Evolutionary conservation across 116 monocot genomes (phyloP).

Genomic region (Phalaenopsis hybrid): DNA sequence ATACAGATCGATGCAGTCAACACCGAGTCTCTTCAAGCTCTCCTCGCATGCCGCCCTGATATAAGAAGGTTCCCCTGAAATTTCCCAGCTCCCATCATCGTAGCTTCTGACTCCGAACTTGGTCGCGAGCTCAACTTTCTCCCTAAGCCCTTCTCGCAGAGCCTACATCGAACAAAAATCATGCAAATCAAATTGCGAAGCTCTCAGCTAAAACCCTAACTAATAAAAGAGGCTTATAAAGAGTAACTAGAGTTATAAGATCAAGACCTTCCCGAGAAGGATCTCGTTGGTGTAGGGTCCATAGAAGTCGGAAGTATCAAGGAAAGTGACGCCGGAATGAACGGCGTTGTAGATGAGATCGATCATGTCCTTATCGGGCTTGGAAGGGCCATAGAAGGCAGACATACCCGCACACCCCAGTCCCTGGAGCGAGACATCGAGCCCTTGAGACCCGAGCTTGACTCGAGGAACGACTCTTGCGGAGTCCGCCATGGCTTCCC

Average conservation of each 20-base stretch:
- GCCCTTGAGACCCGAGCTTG: conserved; percentile 50
- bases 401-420: conserved; percentile 70
- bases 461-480: conserved; percentile 16
- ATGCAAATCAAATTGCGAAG: no score
- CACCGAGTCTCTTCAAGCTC: conserved; percentile 53
- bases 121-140: conserved; percentile 4
- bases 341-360: conserved; percentile 49
- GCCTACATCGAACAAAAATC: no score
- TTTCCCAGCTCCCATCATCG: conserved; percentile 18
- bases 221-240: no score
- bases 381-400: conserved; percentile 42
- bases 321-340: no score
- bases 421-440: conserved; percentile 58
- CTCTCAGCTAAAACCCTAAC: neutral
- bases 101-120: neutral
- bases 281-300: conserved; percentile 60
- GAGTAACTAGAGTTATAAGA: no score
- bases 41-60: conserved; percentile 56
- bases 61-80: conserved; percentile 55
- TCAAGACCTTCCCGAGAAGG: conserved; percentile 48
- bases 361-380: conserved; percentile 52
- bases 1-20: conserved; percentile 57
- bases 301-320: conserved; percentile 61
- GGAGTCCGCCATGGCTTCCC: neutral
- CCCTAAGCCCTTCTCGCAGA: neutral